Evolutionary conservation across 73 alveolate genomes (phyloP).

Genomic region (Blepharisma japonicum): DNA sequence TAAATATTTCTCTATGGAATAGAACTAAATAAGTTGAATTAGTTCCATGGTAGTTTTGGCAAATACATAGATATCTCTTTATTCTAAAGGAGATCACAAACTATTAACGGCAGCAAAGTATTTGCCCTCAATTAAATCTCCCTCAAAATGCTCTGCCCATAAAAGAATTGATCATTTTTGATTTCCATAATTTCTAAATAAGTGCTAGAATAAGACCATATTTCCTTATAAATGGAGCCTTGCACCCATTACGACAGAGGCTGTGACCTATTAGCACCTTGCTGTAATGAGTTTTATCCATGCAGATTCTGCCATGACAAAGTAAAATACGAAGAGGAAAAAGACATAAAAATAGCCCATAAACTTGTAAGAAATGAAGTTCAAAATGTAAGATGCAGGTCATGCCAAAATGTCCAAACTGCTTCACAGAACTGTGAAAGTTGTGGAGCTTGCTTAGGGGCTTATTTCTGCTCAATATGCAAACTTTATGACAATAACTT

Average conservation of each 20-base stretch:
- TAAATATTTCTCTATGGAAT: too few species aligned
- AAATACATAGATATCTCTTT: too few species aligned
- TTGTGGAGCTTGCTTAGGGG: slow-evolving; percentile 59
- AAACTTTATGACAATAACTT: slow-evolving; percentile 56
- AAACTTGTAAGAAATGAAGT: slow-evolving; percentile 62
- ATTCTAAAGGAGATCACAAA: too few species aligned
- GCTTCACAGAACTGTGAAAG: slow-evolving; percentile 46
- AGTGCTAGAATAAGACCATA: too few species aligned
- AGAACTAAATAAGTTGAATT: too few species aligned
- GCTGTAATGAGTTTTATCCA: slow-evolving; percentile 68
- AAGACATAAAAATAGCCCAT: slow-evolving; percentile 57
- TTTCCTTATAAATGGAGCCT: not conserved
- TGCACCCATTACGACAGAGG: slow-evolving; percentile 74
- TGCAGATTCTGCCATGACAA: slow-evolving; percentile 86
- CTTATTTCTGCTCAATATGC: slow-evolving; percentile 68
- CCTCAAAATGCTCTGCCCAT: too few species aligned
- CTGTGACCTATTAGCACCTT: slow-evolving; percentile 57
- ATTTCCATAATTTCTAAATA: too few species aligned
- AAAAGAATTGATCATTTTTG: too few species aligned
- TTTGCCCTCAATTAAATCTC: too few species aligned
- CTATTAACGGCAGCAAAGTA: too few species aligned
- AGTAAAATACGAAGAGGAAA: slow-evolving; percentile 51
- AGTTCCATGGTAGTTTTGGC: too few species aligned
- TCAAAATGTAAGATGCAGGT: slow-evolving; percentile 50
- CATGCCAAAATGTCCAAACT: slow-evolving; percentile 43